Base-by-base conservation (phyloP, 768 basidiomycete species). In the Lactarius akahatsu region DNA sequence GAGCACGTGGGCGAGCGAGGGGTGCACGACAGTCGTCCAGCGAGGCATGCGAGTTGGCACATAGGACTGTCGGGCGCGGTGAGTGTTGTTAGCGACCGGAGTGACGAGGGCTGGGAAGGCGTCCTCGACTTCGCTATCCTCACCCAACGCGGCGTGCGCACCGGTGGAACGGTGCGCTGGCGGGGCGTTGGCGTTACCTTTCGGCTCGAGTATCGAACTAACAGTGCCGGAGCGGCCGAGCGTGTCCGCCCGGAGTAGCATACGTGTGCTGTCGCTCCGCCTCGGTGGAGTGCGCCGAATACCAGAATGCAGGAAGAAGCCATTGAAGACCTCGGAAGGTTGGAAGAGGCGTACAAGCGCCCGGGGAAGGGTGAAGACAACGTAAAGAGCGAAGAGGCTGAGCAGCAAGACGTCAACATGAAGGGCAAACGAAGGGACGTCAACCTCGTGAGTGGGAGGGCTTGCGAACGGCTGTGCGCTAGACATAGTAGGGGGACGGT, bases 31-130 rank as follows among this genome's bases (percentile, higher is more conserved):
- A 11, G 77, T 72, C 36, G 77, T 73, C 77, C 78, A 80, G 40
- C 74, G 72, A 16, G 78, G 76, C 16, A 79, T 71, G 63, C 80
- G 76, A 2, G 74, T 72, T 1, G 80, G 80, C 15, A 63, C 57
- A 55, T 54, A 45, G 36, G 41, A 26, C 50, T 52, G 43, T 23
- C n/a, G 11, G 32, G 32, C 23, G 10, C 52, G 7, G 5, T 61
- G 54, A 26, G 30, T 32, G 8, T 54, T 52, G 50, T 52, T 26
- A 7, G 50, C 50, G 4, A 15, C 23, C 38, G 62, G 65, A 3
- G 41, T 30, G 58, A 60, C 30, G 40, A 63, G 28, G 36, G 58
- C 23, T 15, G 43, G 18, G 32, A 55, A 50, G 30, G 16, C 40
- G 26, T 60, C 32, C n/a, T 45, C 23, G 6, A 34, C 18, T 23